Conservation (phyloP, 2,329 filamentous ascomycete species). For the Hypoxylon sp. region DNA sequence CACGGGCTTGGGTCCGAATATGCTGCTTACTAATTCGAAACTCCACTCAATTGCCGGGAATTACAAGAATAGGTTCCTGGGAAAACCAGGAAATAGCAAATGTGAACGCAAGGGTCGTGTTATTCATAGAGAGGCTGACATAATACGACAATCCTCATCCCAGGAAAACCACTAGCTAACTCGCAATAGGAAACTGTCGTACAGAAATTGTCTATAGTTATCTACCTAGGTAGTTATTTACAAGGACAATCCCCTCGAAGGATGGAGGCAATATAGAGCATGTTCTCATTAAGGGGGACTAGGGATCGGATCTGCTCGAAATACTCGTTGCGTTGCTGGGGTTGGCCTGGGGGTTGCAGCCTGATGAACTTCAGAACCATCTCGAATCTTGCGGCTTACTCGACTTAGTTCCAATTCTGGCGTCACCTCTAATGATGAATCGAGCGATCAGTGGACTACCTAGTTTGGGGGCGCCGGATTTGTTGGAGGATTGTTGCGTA, state of each 20-base stretch:
- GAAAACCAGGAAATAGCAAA: not conserved
- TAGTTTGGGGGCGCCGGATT: not conserved
- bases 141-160: not conserved
- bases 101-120: not conserved
- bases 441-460: not conserved
- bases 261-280: not conserved
- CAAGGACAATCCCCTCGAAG: not conserved
- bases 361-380: not conserved
- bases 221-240: not conserved
- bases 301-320: not conserved
- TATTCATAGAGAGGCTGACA: not conserved
- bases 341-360: not conserved
- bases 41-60: slow-evolving; percentile 7
- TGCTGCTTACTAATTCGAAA: slow-evolving; percentile 16
- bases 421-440: not conserved
- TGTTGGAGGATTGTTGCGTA: not conserved
- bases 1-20: slow-evolving; percentile 12
- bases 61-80: slow-evolving; percentile 4
- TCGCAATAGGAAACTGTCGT: not conserved
- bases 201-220: not conserved
- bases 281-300: not conserved
- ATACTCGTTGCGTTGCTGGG: not conserved
- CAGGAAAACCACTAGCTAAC: not conserved
- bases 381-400: slow-evolving; percentile 1
- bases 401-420: not conserved